Conservation (phyloP, 768 basidiomycete species). For the Dioszegia aurantiaca region DNA sequence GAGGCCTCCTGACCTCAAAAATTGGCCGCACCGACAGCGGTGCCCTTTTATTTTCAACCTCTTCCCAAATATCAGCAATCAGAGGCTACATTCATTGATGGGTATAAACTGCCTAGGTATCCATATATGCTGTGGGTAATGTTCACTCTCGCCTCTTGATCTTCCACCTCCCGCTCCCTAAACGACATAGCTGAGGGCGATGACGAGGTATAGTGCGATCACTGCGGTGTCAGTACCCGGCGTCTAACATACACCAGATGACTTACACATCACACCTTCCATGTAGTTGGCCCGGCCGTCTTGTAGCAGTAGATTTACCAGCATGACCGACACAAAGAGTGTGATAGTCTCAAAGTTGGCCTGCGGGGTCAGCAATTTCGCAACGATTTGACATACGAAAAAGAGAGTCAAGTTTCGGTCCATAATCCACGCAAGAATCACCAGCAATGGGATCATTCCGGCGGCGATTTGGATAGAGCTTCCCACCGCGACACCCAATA, state of each 20-base stretch:
- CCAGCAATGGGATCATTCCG: conserved; percentile 81
- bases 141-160: not conserved
- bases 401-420: conserved; percentile 62
- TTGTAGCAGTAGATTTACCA: conserved; percentile 75
- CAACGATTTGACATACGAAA: conserved; percentile 65
- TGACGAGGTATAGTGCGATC: conserved; percentile 71
- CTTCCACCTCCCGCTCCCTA: not conserved
- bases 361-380: conserved; percentile 19
- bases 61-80: too few relatives aligned
- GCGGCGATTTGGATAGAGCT: conserved; percentile 62
- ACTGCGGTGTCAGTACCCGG: conserved; percentile 26
- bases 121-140: too few relatives aligned
- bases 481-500: conserved; percentile 60
- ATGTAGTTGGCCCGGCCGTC: conserved; percentile 74
- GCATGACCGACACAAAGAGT: conserved; percentile 80
- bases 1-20: too few relatives aligned
- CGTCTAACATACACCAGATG: not conserved
- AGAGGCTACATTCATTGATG: too few relatives aligned
- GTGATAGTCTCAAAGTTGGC: conserved; percentile 64
- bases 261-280: conserved; percentile 73
- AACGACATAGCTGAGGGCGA: conserved; percentile 65
- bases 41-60: too few relatives aligned
- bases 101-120: too few relatives aligned
- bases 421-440: conserved; percentile 78
- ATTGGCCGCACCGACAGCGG: too few relatives aligned